A percentile compares a stretch with the other conserved stretches of the same genome.
phyloP scores from a whole-genome alignment of 106 monocot genomes.

The Dendrobium chrysotoxum region DNA sequence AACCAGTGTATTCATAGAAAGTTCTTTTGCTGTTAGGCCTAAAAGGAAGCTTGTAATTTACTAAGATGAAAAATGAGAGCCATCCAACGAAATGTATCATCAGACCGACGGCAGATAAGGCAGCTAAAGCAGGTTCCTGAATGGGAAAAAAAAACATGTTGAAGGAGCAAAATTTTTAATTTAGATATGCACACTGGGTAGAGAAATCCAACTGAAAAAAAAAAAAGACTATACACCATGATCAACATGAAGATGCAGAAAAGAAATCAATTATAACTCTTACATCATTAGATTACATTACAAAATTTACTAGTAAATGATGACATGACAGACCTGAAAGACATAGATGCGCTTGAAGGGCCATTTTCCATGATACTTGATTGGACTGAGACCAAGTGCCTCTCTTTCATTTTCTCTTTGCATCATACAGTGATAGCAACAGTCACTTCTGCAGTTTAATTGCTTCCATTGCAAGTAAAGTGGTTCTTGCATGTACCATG shows the following conservation, averaged over 20 bases:
- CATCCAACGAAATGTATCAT: constrained; percentile 83
- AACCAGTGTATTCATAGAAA: constrained; percentile 85
- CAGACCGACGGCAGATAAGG: constrained; percentile 73
- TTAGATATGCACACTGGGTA: too few species aligned
- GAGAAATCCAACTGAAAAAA: too few species aligned
- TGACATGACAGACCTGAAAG: constrained; percentile 58
- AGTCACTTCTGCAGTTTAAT: constrained; percentile 50
- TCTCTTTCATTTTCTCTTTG: constrained; percentile 65
- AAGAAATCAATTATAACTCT: too few species aligned
- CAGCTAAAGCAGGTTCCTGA: constrained; percentile 86
- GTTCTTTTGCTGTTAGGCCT: constrained; percentile 68
- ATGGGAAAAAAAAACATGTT: too few species aligned
- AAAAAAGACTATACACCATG: too few species aligned
- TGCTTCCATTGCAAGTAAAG: constrained; percentile 57
- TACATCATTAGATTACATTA: too few species aligned
- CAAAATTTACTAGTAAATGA: neutral
- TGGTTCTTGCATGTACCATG: constrained; percentile 60
- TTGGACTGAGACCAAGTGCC: constrained; percentile 51
- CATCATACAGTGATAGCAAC: constrained; percentile 61
- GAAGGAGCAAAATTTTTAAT: too few species aligned
- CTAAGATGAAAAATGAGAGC: constrained; percentile 68
- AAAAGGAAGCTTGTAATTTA: constrained; percentile 73
- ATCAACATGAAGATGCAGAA: too few species aligned
- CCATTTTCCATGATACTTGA: constrained; percentile 97
- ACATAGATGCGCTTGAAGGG: constrained; percentile 68